Evolutionary conservation across 169 alveolate genomes (phyloP), one percentile per base, ranked within the genome.

Genomic region (Plasmodium relictum): DNA sequence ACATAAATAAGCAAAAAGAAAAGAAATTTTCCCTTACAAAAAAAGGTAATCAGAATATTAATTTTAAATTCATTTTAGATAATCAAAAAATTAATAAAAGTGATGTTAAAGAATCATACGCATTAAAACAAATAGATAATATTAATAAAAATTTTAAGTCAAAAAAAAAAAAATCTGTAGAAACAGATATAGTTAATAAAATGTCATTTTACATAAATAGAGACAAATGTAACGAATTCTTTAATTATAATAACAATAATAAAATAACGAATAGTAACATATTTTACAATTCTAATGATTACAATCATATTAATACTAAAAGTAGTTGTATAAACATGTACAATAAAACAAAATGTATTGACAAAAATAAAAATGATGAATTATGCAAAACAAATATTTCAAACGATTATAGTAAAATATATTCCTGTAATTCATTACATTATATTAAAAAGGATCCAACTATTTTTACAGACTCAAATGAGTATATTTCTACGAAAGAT

Each of bases 391-490:
- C 18, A 44, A 52, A 61, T 7, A 16, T 14, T 54, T 59, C 48
- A 10, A 42, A 80, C 22, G 39, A 54, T 10, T 12, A 37, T 56
- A 22, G 48, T 54, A 45, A 68, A 31, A 24, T 6, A 39, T 18
- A 66, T 54, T 18, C 20, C 24, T 52, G n/a, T 14, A 66, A 80
- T 44, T 45, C 56, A 5, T 61, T 41, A 41, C 90, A 80, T 4
- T 16, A 61, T 48, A 31, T 54, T 65, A 80, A 80, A 62, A 62
- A 54, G 20, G 18, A 14, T 71, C 52, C 45, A 44, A 39, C 83
- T 80, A 54, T 45, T 52, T 80, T 69, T 66, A 45, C 45, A 80
- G 90, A 68, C 26, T 42, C 39, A 37, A 80, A 62, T 41, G 44
- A 68, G 10, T 44, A 68, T 22, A 68, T 31, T 22, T 45, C 41